Evolutionary conservation across 2,329 filamentous ascomycete species (phyloP).

Genomic region (Ophiostoma ulmi): DNA sequence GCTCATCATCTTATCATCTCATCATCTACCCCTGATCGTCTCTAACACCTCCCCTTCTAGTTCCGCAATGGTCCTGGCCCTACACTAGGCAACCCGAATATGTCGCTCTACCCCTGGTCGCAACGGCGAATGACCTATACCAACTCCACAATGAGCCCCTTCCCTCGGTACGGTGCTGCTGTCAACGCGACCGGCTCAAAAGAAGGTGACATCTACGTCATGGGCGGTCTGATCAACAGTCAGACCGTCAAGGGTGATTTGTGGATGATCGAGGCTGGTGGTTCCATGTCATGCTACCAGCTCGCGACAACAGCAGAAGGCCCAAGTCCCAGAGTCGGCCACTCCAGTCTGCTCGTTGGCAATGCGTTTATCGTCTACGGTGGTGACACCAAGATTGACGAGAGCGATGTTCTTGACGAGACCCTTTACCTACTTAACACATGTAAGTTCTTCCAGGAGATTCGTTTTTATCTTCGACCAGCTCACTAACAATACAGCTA

Average conservation of each 20-base stretch:
- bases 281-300: constrained; percentile 83
- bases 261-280: constrained; percentile 93
- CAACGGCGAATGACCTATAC: constrained; percentile 83
- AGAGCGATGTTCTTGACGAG: constrained; percentile 85
- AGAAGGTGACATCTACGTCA: constrained; percentile 94
- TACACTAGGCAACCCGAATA: constrained; percentile 54
- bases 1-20: too few relatives aligned
- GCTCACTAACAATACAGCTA: constrained; percentile 55
- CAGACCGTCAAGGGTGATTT: constrained; percentile 94
- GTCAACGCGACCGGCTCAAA: constrained; percentile 91
- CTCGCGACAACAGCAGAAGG: constrained; percentile 89
- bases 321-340: constrained; percentile 88
- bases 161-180: constrained; percentile 93
- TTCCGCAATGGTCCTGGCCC: constrained; percentile 53
- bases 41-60: constrained; percentile 33
- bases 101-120: constrained; percentile 92
- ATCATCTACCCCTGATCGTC: background rate
- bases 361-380: constrained; percentile 99
- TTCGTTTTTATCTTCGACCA: too few relatives aligned
- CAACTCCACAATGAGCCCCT: constrained; percentile 74
- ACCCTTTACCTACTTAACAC: constrained; percentile 96
- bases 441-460: constrained; percentile 56
- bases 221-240: constrained; percentile 93
- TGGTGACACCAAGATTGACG: constrained; percentile 95
- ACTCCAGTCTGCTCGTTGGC: constrained; percentile 87